Base-by-base conservation (phyloP, 2,329 filamentous ascomycete genomes). In the Alternaria triticimaculans region DNA sequence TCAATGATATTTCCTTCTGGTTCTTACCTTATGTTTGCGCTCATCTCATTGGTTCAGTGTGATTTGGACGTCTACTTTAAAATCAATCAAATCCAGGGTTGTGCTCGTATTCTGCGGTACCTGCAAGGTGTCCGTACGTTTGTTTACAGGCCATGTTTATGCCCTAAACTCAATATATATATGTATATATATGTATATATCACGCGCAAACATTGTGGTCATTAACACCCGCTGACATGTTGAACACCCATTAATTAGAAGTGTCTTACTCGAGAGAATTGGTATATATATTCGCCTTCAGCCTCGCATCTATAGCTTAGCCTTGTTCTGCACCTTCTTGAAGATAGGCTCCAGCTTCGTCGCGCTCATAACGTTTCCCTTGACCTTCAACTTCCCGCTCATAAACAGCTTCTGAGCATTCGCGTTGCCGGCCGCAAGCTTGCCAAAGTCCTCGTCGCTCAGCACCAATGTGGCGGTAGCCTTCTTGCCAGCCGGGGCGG, bases 351-450 rank as follows among this genome's bases (percentile, higher is more conserved):
- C 94, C 83, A 97, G 89, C 89, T 96, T 97, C 64, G 94, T 97
- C 41, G 96, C 92, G 88, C 97, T 97, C 95, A 98, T 98, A 65
- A 98, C 89, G 81, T 98, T 94, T 68, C 96, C 96, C 89, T 94
- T 96, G 80, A 98, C 89, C 92, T 98, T 99, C 78, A 99, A 87
- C 87, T 97, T 97, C 76, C 96, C 96, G n/a, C 88, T 88, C 95
- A 99, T 98, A 84, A 98, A 97, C 69, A 99, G 85, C 73, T 90
- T 90, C 87, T 99, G 96, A 61, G 96, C 94, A 79, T 97, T 97
- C 74, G 92, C 93, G 85, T 96, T 93, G 79, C 96, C 96, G 41
- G 86, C 77, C 58, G 97, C 90, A 70, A 99, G 87, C 80, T 91
- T 90, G 70, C 84, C 88, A 78, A 99, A 99, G 82, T 98, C 93